These are phyloP conservation scores for Chytridium lagenaria DNA, from an alignment of 371 early-diverging fungal genomes.

Conservation along the genomic window DNA sequence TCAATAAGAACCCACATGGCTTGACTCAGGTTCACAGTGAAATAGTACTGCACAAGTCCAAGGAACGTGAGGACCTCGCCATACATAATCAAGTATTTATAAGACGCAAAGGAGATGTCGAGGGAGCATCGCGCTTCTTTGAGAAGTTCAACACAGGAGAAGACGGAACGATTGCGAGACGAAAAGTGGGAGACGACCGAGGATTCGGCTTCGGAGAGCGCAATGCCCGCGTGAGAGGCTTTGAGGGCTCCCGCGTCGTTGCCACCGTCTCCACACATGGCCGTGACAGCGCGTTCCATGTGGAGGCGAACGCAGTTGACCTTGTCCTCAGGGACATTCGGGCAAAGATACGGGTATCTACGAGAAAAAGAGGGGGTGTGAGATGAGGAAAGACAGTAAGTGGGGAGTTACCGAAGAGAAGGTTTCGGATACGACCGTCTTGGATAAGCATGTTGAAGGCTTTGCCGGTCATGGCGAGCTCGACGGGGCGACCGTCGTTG, in stretches of 20 bases:
- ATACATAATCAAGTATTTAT: constrained; percentile 81
- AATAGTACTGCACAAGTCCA: constrained; percentile 75
- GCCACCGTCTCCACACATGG: constrained; percentile 95
- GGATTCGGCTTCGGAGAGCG: constrained; percentile 83
- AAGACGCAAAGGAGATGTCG: constrained; percentile 75
- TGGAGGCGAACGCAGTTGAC: constrained; percentile 67
- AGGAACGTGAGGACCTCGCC: constrained; percentile 76
- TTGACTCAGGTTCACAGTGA: constrained; percentile 67
- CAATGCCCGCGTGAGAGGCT: constrained; percentile 89
- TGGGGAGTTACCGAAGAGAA: constrained; percentile 41
- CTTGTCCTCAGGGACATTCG: constrained; percentile 54
- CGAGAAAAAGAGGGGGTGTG: not conserved
- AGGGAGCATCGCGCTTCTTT: constrained; percentile 78
- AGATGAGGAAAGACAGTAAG: too few species aligned
- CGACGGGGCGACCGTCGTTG: constrained; percentile 45
- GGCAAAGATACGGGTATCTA: constrained; percentile 50
- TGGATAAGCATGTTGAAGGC: constrained; percentile 60
- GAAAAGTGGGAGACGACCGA: constrained; percentile 88
- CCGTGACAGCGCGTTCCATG: constrained; percentile 75
- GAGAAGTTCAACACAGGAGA: constrained; percentile 73
- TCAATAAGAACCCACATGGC: constrained; percentile 79
- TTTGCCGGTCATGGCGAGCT: constrained; percentile 71
- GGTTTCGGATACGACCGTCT: constrained; percentile 30
- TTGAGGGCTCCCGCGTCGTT: constrained; percentile 95
- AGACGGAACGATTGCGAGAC: constrained; percentile 68